These are phyloP conservation scores for Colletotrichum sp. DNA, from an alignment of 2,329 filamentous ascomycete genomes.

Conservation along the genomic window DNA sequence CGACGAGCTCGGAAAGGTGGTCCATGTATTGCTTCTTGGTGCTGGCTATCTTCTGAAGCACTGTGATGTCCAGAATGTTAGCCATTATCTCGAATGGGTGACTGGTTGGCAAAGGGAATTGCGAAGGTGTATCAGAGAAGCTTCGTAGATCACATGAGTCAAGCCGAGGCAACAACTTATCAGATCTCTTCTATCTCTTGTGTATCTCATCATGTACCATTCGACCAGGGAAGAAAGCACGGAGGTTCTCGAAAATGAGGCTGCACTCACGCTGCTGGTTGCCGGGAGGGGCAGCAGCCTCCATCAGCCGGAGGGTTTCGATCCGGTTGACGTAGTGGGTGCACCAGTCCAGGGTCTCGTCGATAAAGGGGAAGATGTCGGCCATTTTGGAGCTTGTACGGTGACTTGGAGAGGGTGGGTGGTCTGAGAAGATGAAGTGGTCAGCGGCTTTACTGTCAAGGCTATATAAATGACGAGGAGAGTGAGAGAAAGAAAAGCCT, in stretches of 20 bases:
- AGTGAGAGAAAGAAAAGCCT: too few relatives aligned
- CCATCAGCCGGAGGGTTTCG: not conserved
- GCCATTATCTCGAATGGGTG: too few relatives aligned
- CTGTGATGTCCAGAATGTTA: fast-evolving
- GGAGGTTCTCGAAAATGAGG: too few relatives aligned
- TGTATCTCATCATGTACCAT: not conserved
- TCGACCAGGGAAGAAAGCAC: not conserved
- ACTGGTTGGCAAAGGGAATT: too few relatives aligned
- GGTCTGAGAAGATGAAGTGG: too few relatives aligned
- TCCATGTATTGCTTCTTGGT: not conserved
- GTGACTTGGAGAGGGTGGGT: not conserved
- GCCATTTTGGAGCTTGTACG: not conserved
- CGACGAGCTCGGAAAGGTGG: not conserved
- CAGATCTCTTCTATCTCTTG: not conserved
- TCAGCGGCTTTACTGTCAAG: too few relatives aligned
- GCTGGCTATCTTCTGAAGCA: not conserved
- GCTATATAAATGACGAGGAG: too few relatives aligned
- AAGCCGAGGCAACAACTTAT: fast-evolving
- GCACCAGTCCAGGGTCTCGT: not conserved
- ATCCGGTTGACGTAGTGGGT: not conserved
- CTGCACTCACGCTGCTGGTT: not conserved
- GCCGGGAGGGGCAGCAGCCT: not conserved
- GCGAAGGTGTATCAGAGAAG: fast-evolving
- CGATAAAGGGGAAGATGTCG: not conserved
- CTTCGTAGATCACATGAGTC: not conserved